phyloP scores from a whole-genome alignment of 1,139 yeast species.

The Scheffersomyces segobiensis region DNA sequence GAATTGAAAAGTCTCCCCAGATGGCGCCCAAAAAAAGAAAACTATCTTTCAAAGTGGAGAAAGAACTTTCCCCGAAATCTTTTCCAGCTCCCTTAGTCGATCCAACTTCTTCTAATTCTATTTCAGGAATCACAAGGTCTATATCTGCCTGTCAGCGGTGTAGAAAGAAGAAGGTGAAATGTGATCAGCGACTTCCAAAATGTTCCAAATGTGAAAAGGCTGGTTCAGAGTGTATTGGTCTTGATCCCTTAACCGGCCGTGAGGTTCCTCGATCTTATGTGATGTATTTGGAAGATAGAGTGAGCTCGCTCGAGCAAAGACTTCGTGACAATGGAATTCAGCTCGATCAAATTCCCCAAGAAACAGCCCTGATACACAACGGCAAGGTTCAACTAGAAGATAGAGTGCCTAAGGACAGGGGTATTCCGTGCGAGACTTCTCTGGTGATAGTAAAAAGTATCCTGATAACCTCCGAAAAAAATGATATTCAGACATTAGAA shows the following conservation, averaged over 20 bases:
- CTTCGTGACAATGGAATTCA: constrained; percentile 45
- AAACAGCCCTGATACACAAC: not conserved
- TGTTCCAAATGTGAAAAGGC: constrained; percentile 72
- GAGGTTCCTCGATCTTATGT: constrained; percentile 83
- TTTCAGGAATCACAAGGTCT: constrained; percentile 45
- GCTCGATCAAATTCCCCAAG: constrained; percentile 10
- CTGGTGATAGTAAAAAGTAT: not conserved
- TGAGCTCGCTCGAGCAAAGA: constrained; percentile 54
- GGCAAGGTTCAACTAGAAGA: not conserved
- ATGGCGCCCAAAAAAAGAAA: not conserved
- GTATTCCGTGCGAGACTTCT: not conserved
- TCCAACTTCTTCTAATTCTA: not conserved
- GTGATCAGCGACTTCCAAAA: constrained; percentile 81
- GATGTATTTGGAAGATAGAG: constrained; percentile 66
- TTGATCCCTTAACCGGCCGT: constrained; percentile 86
- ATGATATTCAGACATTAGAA: not conserved
- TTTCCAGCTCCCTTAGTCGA: not conserved
- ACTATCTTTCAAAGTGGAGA: not conserved
- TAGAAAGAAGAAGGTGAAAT: constrained; percentile 72
- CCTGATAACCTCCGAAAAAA: not conserved
- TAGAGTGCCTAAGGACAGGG: not conserved
- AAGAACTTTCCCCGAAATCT: not conserved
- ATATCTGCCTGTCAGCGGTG: constrained; percentile 86
- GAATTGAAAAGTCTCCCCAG: not conserved
- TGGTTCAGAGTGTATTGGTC: constrained; percentile 72